Conservation (phyloP, 2,329 filamentous ascomycete species). For the Monosporascus cannonballus region DNA sequence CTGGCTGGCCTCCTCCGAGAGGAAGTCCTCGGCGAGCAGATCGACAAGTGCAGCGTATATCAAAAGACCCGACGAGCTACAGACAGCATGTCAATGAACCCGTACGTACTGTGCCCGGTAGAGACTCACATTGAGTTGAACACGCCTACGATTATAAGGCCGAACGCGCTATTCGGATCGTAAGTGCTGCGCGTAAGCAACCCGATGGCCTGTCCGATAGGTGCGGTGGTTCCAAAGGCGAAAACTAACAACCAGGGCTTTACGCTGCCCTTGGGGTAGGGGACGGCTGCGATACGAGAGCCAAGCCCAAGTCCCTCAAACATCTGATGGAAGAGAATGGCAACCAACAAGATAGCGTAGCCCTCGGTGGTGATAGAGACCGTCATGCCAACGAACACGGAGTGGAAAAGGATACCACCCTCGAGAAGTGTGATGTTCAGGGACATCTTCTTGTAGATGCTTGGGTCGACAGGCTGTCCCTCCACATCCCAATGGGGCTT, state of each 20-base stretch:
- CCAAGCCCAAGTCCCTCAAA: constrained; percentile 66
- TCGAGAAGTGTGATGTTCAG: constrained; percentile 71
- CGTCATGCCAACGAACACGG: constrained; percentile 69
- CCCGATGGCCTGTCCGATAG: constrained; percentile 60
- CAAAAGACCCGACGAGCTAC: constrained; percentile 51
- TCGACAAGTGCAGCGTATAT: constrained; percentile 60
- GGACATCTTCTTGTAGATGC: constrained; percentile 54
- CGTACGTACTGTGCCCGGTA: too few species aligned
- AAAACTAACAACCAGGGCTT: constrained; percentile 56
- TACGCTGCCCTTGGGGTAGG: constrained; percentile 49
- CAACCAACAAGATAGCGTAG: constrained; percentile 60
- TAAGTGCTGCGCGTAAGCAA: constrained; percentile 50
- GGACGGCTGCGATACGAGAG: constrained; percentile 62
- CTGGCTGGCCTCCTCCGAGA: constrained; percentile 49
- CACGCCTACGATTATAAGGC: constrained; percentile 56
- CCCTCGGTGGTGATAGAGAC: constrained; percentile 62
- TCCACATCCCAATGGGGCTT: constrained; percentile 37
- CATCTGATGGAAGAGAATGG: constrained; percentile 67
- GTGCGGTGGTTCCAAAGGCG: constrained; percentile 58
- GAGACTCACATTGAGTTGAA: constrained; percentile 58
- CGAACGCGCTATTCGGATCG: constrained; percentile 57
- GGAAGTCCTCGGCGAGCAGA: constrained; percentile 58
- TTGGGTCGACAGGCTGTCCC: constrained; percentile 36
- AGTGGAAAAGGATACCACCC: constrained; percentile 74
- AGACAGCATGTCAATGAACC: neutral